Percentiles rank a stretch among this genome's conserved stretches.
Evolutionary conservation across 192 early-diverging fungal genomes (phyloP).

Genomic region (Allomyces macrogynus): DNA sequence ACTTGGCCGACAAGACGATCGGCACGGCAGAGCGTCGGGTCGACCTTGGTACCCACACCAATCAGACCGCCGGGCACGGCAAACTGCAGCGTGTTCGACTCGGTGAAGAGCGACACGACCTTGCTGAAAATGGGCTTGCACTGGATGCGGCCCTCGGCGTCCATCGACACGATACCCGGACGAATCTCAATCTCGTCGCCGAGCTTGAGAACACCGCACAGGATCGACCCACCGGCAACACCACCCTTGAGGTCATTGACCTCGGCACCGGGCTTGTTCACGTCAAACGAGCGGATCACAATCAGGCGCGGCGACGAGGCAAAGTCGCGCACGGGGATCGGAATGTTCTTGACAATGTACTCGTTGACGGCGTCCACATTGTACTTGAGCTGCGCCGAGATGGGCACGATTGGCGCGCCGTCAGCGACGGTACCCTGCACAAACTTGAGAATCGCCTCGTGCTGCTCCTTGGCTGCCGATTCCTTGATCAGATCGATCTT

Average conservation of each 20-base stretch:
- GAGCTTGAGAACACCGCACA: slow-evolving; percentile 68
- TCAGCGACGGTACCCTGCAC: slow-evolving; percentile 87
- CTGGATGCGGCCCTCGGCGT: slow-evolving; percentile 55
- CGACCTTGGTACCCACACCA: slow-evolving; percentile 89
- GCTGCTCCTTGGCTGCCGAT: slow-evolving; percentile 66
- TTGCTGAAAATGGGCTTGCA: slow-evolving; percentile 75
- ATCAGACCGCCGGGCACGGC: slow-evolving; percentile 99
- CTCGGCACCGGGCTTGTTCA: slow-evolving; percentile 95
- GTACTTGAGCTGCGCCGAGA: slow-evolving; percentile 95
- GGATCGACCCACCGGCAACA: slow-evolving; percentile 91
- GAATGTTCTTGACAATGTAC: slow-evolving; percentile 91
- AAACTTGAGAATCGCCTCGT: slow-evolving; percentile 79
- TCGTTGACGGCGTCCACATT: slow-evolving; percentile 96
- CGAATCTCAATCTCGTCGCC: slow-evolving; percentile 94
- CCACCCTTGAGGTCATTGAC: slow-evolving; percentile 84
- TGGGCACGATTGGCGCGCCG: slow-evolving; percentile 85
- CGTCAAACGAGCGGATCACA: slow-evolving; percentile 96
- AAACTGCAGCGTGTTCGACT: slow-evolving; percentile 79
- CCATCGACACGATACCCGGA: slow-evolving; percentile 81
- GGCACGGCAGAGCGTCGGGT: slow-evolving; percentile 85
- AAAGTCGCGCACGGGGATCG: slow-evolving; percentile 85
- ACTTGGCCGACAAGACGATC: slow-evolving; percentile 95
- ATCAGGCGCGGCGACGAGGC: slow-evolving; percentile 74
- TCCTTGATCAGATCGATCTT: slow-evolving; percentile 96
- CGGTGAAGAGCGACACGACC: slow-evolving; percentile 70